Evolutionary conservation across 2,329 filamentous ascomycete genomes (phyloP).

Genomic region (Sclerotinia spermophila): DNA sequence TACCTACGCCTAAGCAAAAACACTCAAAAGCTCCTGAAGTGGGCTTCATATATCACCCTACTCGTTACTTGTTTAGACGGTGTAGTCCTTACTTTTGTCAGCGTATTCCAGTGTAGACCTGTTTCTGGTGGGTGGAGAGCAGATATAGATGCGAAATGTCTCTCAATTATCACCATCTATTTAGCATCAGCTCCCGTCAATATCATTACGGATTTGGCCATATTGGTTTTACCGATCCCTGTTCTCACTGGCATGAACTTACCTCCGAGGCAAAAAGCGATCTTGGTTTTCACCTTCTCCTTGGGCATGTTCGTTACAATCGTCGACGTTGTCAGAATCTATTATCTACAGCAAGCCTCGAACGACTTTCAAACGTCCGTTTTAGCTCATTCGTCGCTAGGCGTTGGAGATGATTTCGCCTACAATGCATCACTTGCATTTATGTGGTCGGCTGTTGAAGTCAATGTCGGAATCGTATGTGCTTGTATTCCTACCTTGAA

Average conservation of each 20-base stretch:
- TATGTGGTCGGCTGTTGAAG: constrained; percentile 93
- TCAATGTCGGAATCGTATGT: constrained; percentile 85
- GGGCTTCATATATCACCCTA: constrained; percentile 78
- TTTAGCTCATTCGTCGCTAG: constrained; percentile 37
- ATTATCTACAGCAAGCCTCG: constrained; percentile 66
- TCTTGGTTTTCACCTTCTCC: constrained; percentile 80
- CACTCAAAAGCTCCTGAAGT: constrained; percentile 69
- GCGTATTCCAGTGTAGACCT: constrained; percentile 81
- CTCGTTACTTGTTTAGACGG: constrained; percentile 76
- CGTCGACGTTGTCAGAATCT: constrained; percentile 85
- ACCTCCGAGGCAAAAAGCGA: constrained; percentile 80
- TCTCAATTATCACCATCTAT: constrained; percentile 58
- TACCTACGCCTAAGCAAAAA: constrained; percentile 80
- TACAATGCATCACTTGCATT: constrained; percentile 81
- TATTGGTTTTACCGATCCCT: constrained; percentile 82
- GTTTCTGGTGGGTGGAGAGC: constrained; percentile 62
- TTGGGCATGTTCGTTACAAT: constrained; percentile 84
- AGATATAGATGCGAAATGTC: constrained; percentile 40
- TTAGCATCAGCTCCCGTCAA: constrained; percentile 82
- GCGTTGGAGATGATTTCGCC: constrained; percentile 51
- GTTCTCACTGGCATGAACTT: constrained; percentile 83
- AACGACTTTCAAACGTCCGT: constrained; percentile 20
- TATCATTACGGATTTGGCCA: constrained; percentile 84
- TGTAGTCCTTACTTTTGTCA: constrained; percentile 75
- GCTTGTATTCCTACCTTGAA: constrained; percentile 92